Percentiles rank a stretch among this genome's conserved stretches.
phyloP scores from a whole-genome alignment of 768 basidiomycete genomes.

The Calocera cornea region DNA sequence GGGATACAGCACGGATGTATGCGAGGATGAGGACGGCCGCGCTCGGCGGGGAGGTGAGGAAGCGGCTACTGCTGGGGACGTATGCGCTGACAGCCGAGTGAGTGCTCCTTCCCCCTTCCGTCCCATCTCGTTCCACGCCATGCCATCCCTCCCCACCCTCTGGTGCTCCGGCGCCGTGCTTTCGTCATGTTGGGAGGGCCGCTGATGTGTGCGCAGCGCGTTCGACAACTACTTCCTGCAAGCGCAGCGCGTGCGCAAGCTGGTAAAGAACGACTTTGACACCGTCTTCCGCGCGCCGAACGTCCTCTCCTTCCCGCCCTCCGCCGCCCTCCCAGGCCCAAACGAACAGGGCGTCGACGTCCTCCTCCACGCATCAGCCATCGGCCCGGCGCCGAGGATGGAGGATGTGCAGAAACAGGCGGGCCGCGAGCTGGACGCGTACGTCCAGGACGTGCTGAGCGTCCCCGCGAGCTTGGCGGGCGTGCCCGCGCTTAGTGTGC shows the following conservation, averaged over 20 bases:
- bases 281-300: slow-evolving; percentile 49
- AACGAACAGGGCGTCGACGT: slow-evolving; percentile 47
- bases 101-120: no score
- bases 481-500: slow-evolving; percentile 67
- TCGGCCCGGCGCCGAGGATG: slow-evolving; percentile 65
- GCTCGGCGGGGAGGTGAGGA: slow-evolving; percentile 76
- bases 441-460: slow-evolving; percentile 83
- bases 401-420: slow-evolving; percentile 8
- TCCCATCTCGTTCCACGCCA: no score
- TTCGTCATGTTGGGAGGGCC: no score
- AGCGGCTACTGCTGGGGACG: slow-evolving; percentile 77
- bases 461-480: slow-evolving; percentile 88
- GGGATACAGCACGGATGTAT: slow-evolving; percentile 44
- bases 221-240: slow-evolving; percentile 96
- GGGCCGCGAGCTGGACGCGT: slow-evolving; percentile 37
- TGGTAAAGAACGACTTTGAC: slow-evolving; percentile 62
- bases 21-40: slow-evolving; percentile 51
- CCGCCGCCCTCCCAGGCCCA: neutral
- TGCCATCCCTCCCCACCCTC: no score
- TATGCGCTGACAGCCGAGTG: slow-evolving; percentile 87
- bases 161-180: no score
- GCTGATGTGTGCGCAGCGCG: slow-evolving; percentile 40
- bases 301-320: slow-evolving; percentile 21
- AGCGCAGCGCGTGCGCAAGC: slow-evolving; percentile 65
- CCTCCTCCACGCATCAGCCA: slow-evolving; percentile 74